Percentiles rank a stretch among this genome's conserved stretches.
Conservation (phyloP, 108 stramenopile genomes). For the Nitzschia palea region DNA sequence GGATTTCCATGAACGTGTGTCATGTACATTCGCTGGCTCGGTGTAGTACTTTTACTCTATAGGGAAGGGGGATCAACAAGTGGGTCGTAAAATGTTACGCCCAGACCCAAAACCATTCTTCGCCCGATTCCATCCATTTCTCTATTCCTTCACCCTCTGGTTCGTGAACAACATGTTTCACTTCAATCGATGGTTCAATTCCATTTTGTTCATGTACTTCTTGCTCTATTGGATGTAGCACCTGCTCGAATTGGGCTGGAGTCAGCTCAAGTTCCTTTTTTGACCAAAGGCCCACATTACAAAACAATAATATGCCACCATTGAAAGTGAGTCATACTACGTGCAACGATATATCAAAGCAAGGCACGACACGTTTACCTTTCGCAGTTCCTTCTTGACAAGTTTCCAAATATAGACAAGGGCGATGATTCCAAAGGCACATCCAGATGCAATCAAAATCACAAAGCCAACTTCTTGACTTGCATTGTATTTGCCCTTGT, state of each 20-base stretch:
- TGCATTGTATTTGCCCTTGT: slow-evolving; percentile 5
- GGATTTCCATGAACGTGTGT: too few species aligned
- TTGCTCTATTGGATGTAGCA: slow-evolving; percentile 7
- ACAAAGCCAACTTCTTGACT: slow-evolving; percentile 9
- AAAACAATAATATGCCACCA: too few species aligned
- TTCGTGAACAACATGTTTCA: background rate
- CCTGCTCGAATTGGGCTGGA: slow-evolving; percentile 17
- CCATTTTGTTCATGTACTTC: background rate
- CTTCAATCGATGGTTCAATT: background rate
- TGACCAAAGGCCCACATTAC: too few species aligned
- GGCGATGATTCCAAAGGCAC: slow-evolving; percentile 20
- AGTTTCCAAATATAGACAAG: slow-evolving; percentile 22
- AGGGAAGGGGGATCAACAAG: too few species aligned
- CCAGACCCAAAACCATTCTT: slow-evolving; percentile 46
- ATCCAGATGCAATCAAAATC: slow-evolving; percentile 20
- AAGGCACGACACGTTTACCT: too few species aligned
- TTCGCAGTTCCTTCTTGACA: slow-evolving; percentile 27
- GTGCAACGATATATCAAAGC: too few species aligned
- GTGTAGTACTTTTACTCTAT: too few species aligned
- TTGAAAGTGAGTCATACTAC: too few species aligned
- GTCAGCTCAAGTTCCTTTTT: slow-evolving; percentile 29
- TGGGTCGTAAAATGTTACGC: slow-evolving; percentile 18
- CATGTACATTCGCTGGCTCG: too few species aligned
- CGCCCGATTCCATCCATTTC: slow-evolving; percentile 25
- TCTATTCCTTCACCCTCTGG: background rate